Evolutionary conservation across 1,284 basidiomycete genomes (phyloP).

Genomic region (Rhodotorula sp.): DNA sequence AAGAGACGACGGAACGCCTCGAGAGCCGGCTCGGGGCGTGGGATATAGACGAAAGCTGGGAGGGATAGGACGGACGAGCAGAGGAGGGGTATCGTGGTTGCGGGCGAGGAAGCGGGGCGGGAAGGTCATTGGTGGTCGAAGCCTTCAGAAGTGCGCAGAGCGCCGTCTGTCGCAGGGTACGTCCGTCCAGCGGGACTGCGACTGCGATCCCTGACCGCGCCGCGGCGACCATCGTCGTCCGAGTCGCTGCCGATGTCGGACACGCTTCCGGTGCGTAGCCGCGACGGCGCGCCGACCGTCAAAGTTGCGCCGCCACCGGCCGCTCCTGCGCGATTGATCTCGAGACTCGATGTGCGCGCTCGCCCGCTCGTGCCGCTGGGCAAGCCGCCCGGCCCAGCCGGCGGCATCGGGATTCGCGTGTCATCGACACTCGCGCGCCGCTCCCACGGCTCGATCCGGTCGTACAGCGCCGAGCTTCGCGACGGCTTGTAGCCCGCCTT

Average conservation of each 20-base stretch:
- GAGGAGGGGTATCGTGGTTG: background rate
- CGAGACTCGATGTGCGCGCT: background rate
- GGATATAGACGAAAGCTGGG: too few relatives aligned
- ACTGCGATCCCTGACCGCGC: background rate
- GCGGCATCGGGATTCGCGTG: background rate
- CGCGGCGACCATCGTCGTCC: background rate
- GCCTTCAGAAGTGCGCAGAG: background rate
- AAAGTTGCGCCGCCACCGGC: too few relatives aligned
- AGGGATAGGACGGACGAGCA: background rate
- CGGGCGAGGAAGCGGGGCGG: background rate
- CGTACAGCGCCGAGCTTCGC: background rate
- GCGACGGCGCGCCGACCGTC: background rate
- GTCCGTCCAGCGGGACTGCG: too few relatives aligned
- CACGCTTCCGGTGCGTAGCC: background rate
- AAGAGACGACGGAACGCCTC: too few relatives aligned
- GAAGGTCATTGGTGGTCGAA: background rate
- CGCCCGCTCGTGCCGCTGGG: background rate
- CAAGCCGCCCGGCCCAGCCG: background rate
- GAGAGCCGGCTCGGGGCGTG: too few relatives aligned
- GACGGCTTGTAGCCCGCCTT: background rate
- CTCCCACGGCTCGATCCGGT: slow-evolving; percentile 10
- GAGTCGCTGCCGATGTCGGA: background rate
- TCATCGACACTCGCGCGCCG: slow-evolving; percentile 6
- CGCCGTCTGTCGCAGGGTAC: background rate
- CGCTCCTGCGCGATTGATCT: background rate